These are phyloP conservation scores for Canavalia gladiata DNA, from an alignment of 306 rosid species.

Conservation along the genomic window DNA sequence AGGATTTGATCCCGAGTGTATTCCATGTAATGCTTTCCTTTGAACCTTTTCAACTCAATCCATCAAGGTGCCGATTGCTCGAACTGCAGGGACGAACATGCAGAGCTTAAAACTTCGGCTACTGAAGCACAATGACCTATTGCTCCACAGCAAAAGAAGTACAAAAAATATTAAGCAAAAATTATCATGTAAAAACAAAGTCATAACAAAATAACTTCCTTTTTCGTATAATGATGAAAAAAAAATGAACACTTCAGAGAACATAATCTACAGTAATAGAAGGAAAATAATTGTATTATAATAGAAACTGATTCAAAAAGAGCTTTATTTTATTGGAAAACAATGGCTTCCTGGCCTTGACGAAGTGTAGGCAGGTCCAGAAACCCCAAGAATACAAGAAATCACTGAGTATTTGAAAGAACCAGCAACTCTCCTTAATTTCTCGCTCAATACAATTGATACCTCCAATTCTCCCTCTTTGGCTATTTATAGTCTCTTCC, in stretches of 20 bases:
- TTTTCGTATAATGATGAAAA: background rate
- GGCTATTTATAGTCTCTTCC: no score
- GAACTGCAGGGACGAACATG: background rate
- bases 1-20: no score
- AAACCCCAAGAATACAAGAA: no score
- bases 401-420: no score
- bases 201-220: background rate
- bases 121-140: background rate
- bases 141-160: background rate
- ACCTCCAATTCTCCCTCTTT: no score
- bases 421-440: no score
- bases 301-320: no score
- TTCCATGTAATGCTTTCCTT: no score
- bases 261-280: background rate
- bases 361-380: no score
- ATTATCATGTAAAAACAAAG: background rate
- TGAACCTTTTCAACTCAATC: background rate
- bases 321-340: background rate
- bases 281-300: background rate
- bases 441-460: no score
- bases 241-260: background rate
- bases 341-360: background rate
- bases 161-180: background rate
- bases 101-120: background rate
- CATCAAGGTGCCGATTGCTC: background rate